These are phyloP conservation scores for Pinus tabuliformis DNA, from an alignment of 75 land plant genomes.

Conservation along the genomic window DNA sequence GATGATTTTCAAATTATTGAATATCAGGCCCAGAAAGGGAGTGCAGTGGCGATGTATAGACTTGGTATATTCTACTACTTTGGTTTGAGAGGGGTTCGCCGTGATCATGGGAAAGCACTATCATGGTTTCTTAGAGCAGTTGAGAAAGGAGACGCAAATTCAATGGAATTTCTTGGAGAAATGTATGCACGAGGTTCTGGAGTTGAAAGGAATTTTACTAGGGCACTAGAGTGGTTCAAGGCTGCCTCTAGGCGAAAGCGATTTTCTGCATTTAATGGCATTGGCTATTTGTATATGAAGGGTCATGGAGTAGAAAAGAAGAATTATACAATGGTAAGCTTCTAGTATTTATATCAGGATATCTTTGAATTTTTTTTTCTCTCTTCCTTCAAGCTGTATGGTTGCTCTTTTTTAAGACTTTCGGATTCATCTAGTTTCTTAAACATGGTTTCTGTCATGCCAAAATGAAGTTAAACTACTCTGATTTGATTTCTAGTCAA, in stretches of 20 bases:
- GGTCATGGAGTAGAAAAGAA: constrained; percentile 91
- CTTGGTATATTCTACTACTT: constrained; percentile 85
- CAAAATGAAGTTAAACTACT: neutral
- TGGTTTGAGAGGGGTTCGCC: constrained; percentile 86
- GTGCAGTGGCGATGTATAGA: constrained; percentile 80
- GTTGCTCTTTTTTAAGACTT: neutral
- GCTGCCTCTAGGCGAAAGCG: constrained; percentile 63
- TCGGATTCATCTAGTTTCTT: neutral
- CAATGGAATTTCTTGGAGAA: constrained; percentile 96
- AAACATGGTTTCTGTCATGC: neutral
- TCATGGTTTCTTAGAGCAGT: constrained; percentile 84
- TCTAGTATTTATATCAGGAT: neutral
- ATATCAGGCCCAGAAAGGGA: constrained; percentile 94
- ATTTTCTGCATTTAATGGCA: constrained; percentile 87
- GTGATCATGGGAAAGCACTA: constrained; percentile 75
- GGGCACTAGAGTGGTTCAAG: constrained; percentile 78
- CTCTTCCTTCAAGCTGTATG: too few species aligned
- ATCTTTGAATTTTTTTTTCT: neutral
- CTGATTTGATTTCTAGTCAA: neutral
- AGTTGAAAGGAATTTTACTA: constrained; percentile 88
- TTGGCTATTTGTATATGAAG: constrained; percentile 90
- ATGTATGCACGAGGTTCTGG: constrained; percentile 95
- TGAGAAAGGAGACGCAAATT: constrained; percentile 76
- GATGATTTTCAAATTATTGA: constrained; percentile 95
- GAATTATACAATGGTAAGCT: constrained; percentile 81